A percentile compares a stretch with the other conserved stretches of the same genome.
Conservation (phyloP, 2,329 filamentous ascomycete genomes). For the Xylariaceae sp. region DNA sequence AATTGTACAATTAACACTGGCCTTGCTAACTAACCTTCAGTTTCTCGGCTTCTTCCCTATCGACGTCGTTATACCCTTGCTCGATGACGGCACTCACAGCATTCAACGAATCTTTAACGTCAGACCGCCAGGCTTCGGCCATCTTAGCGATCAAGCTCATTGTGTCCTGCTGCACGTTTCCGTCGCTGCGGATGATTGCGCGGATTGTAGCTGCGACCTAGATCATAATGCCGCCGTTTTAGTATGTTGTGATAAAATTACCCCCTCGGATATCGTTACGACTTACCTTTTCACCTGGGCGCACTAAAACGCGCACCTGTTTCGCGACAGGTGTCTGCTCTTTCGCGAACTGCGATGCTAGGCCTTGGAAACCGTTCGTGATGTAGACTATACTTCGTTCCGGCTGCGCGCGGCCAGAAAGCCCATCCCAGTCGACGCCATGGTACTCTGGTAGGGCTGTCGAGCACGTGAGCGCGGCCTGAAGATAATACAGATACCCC, state of each 20-base stretch:
- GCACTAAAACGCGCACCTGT: neutral
- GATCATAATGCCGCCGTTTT: too few relatives aligned
- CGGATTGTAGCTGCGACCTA: neutral
- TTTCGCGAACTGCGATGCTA: neutral
- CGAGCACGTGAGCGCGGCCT: neutral
- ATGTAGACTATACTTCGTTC: neutral
- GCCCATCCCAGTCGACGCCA: constrained; percentile 5
- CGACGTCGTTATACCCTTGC: neutral
- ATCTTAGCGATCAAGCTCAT: neutral
- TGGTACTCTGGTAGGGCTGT: neutral
- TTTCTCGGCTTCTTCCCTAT: neutral
- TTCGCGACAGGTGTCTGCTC: neutral
- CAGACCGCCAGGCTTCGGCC: neutral
- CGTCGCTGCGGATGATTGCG: neutral
- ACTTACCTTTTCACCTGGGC: neutral
- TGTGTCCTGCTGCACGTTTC: neutral
- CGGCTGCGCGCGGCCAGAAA: neutral
- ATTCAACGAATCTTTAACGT: neutral
- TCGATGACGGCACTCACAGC: neutral
- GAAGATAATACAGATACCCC: neutral
- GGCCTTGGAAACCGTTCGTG: neutral
- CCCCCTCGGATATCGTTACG: too few relatives aligned
- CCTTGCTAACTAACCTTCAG: neutral
- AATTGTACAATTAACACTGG: neutral
- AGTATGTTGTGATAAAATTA: too few relatives aligned